Base-by-base conservation (phyloP, 2,329 filamentous ascomycete genomes). In the Colletotrichum sojae region DNA sequence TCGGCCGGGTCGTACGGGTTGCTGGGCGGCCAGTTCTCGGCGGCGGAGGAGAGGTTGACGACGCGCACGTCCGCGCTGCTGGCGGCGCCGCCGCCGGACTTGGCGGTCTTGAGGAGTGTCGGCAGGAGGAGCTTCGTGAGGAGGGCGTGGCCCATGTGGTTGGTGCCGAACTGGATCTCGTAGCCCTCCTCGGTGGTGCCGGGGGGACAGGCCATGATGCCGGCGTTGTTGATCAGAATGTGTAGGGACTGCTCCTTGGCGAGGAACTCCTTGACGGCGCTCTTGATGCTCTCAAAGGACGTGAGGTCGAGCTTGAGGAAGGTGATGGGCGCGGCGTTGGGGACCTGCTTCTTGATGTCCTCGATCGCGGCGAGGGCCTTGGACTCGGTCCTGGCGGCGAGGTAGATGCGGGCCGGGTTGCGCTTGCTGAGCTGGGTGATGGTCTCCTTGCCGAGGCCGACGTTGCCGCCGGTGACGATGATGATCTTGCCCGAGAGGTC, bases 71-170 rank as follows among this genome's bases (percentile, higher is more conserved):
- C 70, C 56, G 60, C 46, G 18, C 8, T 8, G 9, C 66, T 51
- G 18, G 31, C 31, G 6, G 60, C 55, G 8, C 22, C 39, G 51
- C 51, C 39, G 55, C 45, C 43, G 31, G 51, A 18, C 12, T 63
- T 57, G 13, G 76, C 76, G 1, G 79, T 80, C 59, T 73, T 73
- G 6, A 73, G 60, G 56, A 81, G 69, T 0, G 74, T 16, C 3
- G 78, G 78, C 13, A 77, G 51, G 1, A 86, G 73, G 3, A 81
- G 76, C 61, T 81, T 79, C 10, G 79, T 78, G 13, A 87, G 76
- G 3, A 84, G 78, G 5, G 84, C 82, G 60, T 86, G 84, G 16
- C 84, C 84, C 46, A 87, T 71, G 72, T 86, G 83, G 64, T 87
- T 88, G 2, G 80, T 83, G 1, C 81, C 83, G 67, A 86, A 85